These are phyloP conservation scores for Boletales sp. DNA, from an alignment of 768 basidiomycete species.

Conservation along the genomic window DNA sequence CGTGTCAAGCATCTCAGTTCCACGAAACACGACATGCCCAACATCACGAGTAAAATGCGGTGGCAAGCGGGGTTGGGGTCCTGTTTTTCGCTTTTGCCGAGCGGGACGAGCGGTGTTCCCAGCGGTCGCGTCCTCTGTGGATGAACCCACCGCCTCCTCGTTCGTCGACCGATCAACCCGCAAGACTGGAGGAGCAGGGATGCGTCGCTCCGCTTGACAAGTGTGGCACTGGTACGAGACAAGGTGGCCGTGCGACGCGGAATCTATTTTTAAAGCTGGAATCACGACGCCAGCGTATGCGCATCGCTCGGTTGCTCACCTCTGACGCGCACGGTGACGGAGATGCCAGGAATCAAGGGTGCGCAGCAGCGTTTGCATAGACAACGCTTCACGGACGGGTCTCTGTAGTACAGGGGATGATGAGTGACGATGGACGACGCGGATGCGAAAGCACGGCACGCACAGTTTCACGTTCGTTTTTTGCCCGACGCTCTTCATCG, in stretches of 20 bases:
- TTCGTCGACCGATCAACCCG: background rate
- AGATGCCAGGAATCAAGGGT: slow-evolving; percentile 65
- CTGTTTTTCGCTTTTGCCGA: slow-evolving; percentile 15
- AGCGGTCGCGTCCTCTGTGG: background rate
- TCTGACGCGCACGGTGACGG: slow-evolving; percentile 61
- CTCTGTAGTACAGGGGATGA: slow-evolving; percentile 40
- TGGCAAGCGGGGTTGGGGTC: slow-evolving; percentile 36
- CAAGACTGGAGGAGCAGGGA: slow-evolving; percentile 60
- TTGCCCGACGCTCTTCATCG: slow-evolving; percentile 69
- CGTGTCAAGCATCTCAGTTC: slow-evolving; percentile 45
- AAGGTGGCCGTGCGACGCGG: slow-evolving; percentile 47
- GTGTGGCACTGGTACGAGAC: slow-evolving; percentile 56
- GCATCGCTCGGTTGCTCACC: slow-evolving; percentile 36
- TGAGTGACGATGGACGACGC: too few species aligned
- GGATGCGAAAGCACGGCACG: slow-evolving; percentile 14
- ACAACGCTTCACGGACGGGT: slow-evolving; percentile 79
- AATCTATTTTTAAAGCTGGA: slow-evolving; percentile 26
- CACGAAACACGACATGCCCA: slow-evolving; percentile 67
- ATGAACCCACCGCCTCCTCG: background rate
- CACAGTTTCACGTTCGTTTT: slow-evolving; percentile 79
- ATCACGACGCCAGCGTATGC: slow-evolving; percentile 4
- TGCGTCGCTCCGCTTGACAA: slow-evolving; percentile 57
- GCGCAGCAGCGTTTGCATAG: slow-evolving; percentile 67
- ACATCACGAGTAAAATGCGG: slow-evolving; percentile 61
- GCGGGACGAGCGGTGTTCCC: background rate